These are phyloP conservation scores for Cladorrhinum sp. DNA, from an alignment of 2,329 filamentous ascomycete genomes.

Conservation along the genomic window DNA sequence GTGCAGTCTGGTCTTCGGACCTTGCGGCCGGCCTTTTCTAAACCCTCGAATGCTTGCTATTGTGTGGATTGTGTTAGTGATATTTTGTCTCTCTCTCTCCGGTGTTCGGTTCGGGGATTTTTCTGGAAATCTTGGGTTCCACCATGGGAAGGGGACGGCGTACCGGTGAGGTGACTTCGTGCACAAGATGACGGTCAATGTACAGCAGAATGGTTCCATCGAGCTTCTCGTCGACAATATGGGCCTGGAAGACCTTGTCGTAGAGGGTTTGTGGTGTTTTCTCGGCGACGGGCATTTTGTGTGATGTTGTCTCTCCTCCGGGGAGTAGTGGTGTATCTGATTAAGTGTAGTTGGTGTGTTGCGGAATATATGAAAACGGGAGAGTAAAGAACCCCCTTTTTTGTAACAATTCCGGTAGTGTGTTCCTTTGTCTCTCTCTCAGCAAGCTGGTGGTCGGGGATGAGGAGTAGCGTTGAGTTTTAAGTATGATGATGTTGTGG, in stretches of 20 bases:
- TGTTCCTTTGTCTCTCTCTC: too few relatives aligned
- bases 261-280: conserved; percentile 80
- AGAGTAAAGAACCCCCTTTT: background rate
- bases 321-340: background rate
- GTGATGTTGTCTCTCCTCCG: conserved; percentile 14
- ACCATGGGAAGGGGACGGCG: conserved; percentile 38
- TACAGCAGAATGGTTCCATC: conserved; percentile 92
- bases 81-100: background rate
- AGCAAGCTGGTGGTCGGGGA: too few relatives aligned
- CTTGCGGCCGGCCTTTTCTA: conserved; percentile 81
- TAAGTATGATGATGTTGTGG: background rate
- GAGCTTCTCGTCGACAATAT: conserved; percentile 92
- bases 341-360: background rate
- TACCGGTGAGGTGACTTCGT: conserved; percentile 97
- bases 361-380: background rate
- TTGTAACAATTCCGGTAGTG: too few relatives aligned
- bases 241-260: conserved; percentile 94
- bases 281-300: conserved; percentile 72
- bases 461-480: background rate
- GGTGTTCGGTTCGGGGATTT: background rate
- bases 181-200: conserved; percentile 94
- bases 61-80: conserved; percentile 35
- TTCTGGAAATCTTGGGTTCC: background rate
- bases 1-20: conserved; percentile 96
- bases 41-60: conserved; percentile 94